A percentile compares a stretch with the other conserved stretches of the same genome.
phyloP scores from a whole-genome alignment of 2,329 filamentous ascomycete species.

The Colletotrichum shisoi region DNA sequence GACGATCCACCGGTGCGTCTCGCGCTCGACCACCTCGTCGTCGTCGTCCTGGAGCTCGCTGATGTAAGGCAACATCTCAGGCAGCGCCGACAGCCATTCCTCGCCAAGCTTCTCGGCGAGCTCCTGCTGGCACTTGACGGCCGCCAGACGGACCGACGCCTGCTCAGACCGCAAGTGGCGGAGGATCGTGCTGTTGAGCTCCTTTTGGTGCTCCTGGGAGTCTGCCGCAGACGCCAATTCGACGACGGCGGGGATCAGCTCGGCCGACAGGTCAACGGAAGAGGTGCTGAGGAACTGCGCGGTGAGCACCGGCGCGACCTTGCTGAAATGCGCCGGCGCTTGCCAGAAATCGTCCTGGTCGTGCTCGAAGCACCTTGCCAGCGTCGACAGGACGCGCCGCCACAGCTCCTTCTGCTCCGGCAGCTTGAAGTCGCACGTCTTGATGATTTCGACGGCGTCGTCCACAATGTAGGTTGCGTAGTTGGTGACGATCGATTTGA shows the following conservation, averaged over 20 bases:
- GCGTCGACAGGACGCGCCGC: conserved; percentile 72
- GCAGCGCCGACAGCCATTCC: conserved; percentile 89
- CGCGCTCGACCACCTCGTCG: conserved; percentile 88
- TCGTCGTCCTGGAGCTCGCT: conserved; percentile 96
- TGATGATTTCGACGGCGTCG: conserved; percentile 71
- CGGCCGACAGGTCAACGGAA: conserved; percentile 54
- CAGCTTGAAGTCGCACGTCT: conserved; percentile 56
- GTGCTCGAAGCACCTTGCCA: conserved; percentile 80
- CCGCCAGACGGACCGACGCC: conserved; percentile 77
- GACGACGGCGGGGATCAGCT: conserved; percentile 77
- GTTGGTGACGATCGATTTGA: conserved; percentile 93
- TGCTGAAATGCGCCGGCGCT: conserved; percentile 82
- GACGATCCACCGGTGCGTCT: conserved; percentile 88
- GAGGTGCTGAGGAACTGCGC: conserved; percentile 67
- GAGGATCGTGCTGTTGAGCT: conserved; percentile 81
- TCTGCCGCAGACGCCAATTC: conserved; percentile 82
- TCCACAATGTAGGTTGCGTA: conserved; percentile 89
- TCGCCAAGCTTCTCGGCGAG: conserved; percentile 84
- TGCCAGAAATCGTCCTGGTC: conserved; percentile 98
- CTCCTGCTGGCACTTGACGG: conserved; percentile 80
- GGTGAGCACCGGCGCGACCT: conserved; percentile 74
- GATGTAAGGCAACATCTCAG: conserved; percentile 96
- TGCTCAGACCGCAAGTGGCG: conserved; percentile 78
- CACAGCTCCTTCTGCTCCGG: conserved; percentile 68
- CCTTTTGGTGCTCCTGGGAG: conserved; percentile 88